Percentiles rank a stretch among this genome's conserved stretches.
Evolutionary conservation across 192 early-diverging fungal species (phyloP).

Genomic region (Coemansia brasiliensis): DNA sequence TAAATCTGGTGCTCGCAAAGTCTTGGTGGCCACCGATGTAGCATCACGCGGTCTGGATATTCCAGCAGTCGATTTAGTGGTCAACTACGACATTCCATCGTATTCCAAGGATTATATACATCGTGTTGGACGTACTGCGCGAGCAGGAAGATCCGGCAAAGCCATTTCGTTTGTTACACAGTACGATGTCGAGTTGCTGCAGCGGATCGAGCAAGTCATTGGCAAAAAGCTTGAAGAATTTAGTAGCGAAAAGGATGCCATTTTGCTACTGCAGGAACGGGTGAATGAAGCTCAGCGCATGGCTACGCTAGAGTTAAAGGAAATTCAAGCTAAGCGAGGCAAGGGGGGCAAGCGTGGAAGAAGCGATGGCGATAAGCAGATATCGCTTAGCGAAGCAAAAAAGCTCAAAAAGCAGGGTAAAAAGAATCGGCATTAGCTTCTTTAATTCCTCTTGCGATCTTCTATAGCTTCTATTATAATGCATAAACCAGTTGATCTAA

Average conservation of each 20-base stretch:
- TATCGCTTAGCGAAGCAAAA: conserved; percentile 45
- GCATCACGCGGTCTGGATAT: conserved; percentile 94
- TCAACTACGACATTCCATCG: conserved; percentile 95
- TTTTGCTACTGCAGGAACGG: conserved; percentile 90
- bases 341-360: conserved; percentile 45
- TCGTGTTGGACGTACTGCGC: conserved; percentile 82
- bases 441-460: background rate
- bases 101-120: conserved; percentile 89
- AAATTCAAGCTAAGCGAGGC: conserved; percentile 52
- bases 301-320: conserved; percentile 83
- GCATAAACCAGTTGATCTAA: too few relatives aligned
- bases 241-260: conserved; percentile 78
- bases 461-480: too few relatives aligned
- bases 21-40: conserved; percentile 94
- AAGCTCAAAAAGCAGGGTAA: conserved; percentile 33
- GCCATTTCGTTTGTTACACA: conserved; percentile 82
- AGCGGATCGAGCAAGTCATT: conserved; percentile 90
- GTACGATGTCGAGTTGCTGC: conserved; percentile 94
- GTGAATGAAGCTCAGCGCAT: conserved; percentile 87
- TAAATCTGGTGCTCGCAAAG: conserved; percentile 83
- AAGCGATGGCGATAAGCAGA: conserved; percentile 53
- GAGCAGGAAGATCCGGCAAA: conserved; percentile 78
- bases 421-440: background rate
- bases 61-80: conserved; percentile 89
- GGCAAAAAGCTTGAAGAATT: conserved; percentile 85